Percentiles rank a stretch among this genome's conserved stretches.
phyloP scores from a whole-genome alignment of 2,329 filamentous ascomycete genomes.

The Clonostachys rosea region DNA sequence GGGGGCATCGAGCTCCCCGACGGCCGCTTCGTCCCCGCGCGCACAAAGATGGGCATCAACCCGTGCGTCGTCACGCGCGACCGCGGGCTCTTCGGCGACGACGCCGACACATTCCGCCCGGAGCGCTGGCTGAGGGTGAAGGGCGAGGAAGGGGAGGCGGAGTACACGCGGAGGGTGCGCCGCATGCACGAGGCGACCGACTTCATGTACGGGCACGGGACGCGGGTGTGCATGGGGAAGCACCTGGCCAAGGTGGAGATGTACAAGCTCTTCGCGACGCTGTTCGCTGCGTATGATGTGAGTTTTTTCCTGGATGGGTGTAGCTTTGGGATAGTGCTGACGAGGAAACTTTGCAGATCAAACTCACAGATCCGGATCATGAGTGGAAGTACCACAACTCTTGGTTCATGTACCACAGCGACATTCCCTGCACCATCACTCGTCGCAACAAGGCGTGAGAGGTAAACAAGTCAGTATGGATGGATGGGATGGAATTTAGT shows the following conservation, averaged over 20 bases:
- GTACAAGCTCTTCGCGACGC: constrained; percentile 31
- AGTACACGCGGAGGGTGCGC: constrained; percentile 22
- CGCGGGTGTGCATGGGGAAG: constrained; percentile 30
- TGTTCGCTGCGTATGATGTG: constrained; percentile 33
- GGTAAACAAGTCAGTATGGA: not conserved
- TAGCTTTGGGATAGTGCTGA: not conserved
- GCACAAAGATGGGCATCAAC: constrained; percentile 33
- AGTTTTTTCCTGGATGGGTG: not conserved
- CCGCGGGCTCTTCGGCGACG: constrained; percentile 32
- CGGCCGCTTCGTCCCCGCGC: constrained; percentile 24
- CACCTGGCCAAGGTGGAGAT: constrained; percentile 24
- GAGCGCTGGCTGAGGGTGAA: constrained; percentile 39
- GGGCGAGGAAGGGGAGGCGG: constrained; percentile 18
- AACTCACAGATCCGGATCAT: constrained; percentile 4
- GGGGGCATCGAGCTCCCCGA: constrained; percentile 25
- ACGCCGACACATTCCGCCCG: constrained; percentile 36
- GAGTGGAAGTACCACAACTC: constrained; percentile 21
- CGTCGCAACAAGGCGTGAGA: not conserved
- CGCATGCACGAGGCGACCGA: constrained; percentile 27
- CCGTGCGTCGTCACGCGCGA: constrained; percentile 32
- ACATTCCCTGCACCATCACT: constrained; percentile 8
- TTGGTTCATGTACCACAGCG: constrained; percentile 15
- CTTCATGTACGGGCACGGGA: constrained; percentile 31
- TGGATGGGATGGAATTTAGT: not conserved
- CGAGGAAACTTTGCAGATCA: constrained; percentile 3